Percentiles rank a stretch among this genome's conserved stretches.
These are phyloP conservation scores for Naumovozyma castellii DNA, from an alignment of 805 yeast genomes.

Conservation along the genomic window DNA sequence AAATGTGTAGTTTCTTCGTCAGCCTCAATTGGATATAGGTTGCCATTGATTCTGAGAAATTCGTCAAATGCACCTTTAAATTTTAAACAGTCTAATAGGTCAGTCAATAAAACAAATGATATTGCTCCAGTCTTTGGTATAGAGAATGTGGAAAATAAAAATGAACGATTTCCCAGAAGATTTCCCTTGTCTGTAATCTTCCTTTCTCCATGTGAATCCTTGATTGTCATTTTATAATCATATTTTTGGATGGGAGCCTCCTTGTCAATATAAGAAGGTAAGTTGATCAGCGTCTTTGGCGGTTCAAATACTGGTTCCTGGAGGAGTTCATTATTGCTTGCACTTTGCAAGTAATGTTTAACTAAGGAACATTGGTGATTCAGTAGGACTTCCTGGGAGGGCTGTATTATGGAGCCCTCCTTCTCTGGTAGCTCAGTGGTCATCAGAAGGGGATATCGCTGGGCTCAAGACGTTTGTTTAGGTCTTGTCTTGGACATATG, in stretches of 20 bases:
- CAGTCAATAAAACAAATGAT: conserved; percentile 29
- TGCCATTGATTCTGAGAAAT: conserved; percentile 35
- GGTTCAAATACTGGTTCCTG: conserved; percentile 15
- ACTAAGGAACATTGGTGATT: conserved; percentile 20
- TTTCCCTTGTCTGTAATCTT: conserved; percentile 35
- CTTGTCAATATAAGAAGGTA: conserved; percentile 14
- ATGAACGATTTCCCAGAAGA: conserved; percentile 27
- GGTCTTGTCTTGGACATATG: no score
- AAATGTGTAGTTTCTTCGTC: conserved; percentile 32
- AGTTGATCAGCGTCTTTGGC: conserved; percentile 13
- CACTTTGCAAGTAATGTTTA: conserved; percentile 15
- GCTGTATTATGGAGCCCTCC: neutral
- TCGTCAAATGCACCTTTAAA: conserved; percentile 35
- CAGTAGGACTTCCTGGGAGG: conserved; percentile 2
- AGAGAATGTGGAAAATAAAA: conserved; percentile 33
- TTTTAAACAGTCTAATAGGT: conserved; percentile 33
- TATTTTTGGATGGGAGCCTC: conserved; percentile 2
- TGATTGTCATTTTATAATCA: conserved; percentile 11
- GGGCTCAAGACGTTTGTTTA: no score
- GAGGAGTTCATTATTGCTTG: conserved; percentile 11
- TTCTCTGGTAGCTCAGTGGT: no score
- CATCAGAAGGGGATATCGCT: no score
- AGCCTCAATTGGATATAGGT: conserved; percentile 31
- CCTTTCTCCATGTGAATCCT: conserved; percentile 39
- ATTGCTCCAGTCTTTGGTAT: conserved; percentile 32